These are phyloP conservation scores for Mycosphaerella arachidis DNA, from an alignment of 2,329 filamentous ascomycete genomes.

Conservation along the genomic window DNA sequence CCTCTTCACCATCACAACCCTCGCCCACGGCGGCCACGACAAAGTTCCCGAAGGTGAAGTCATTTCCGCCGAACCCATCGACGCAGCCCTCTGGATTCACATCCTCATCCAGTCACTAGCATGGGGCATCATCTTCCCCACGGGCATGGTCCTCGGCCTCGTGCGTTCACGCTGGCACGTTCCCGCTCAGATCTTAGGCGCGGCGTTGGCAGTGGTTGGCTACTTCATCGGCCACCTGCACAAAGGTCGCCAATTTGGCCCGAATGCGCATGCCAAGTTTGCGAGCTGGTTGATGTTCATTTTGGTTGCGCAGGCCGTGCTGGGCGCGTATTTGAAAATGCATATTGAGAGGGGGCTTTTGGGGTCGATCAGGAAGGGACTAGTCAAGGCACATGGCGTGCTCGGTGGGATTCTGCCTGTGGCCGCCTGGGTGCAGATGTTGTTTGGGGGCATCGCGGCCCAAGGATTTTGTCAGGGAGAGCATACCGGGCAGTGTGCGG, in stretches of 20 bases:
- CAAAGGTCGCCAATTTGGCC: slow-evolving; percentile 78
- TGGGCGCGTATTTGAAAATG: slow-evolving; percentile 83
- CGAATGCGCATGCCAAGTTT: slow-evolving; percentile 77
- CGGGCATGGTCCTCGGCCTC: slow-evolving; percentile 93
- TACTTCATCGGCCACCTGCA: slow-evolving; percentile 92
- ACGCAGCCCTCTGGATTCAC: slow-evolving; percentile 86
- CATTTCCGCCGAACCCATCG: slow-evolving; percentile 71
- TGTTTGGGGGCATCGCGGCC: slow-evolving; percentile 90
- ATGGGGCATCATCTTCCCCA: slow-evolving; percentile 87
- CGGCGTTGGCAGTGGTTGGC: slow-evolving; percentile 70
- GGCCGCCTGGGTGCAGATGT: slow-evolving; percentile 84
- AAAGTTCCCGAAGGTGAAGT: slow-evolving; percentile 64
- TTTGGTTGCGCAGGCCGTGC: slow-evolving; percentile 67
- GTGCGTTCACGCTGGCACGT: slow-evolving; percentile 92
- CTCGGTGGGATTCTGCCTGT: slow-evolving; percentile 85
- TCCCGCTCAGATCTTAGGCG: slow-evolving; percentile 72
- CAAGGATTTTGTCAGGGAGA: slow-evolving; percentile 91
- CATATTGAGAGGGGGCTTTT: slow-evolving; percentile 83
- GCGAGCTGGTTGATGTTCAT: slow-evolving; percentile 76
- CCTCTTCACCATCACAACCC: slow-evolving; percentile 12
- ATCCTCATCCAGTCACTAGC: slow-evolving; percentile 82
- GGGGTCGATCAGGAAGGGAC: slow-evolving; percentile 64
- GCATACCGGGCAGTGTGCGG: slow-evolving; percentile 85
- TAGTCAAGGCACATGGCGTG: slow-evolving; percentile 71
- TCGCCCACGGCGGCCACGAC: slow-evolving; percentile 52